Base-by-base conservation (phyloP, 257 asterid genomes). In the Gardenia jasminoides region DNA sequence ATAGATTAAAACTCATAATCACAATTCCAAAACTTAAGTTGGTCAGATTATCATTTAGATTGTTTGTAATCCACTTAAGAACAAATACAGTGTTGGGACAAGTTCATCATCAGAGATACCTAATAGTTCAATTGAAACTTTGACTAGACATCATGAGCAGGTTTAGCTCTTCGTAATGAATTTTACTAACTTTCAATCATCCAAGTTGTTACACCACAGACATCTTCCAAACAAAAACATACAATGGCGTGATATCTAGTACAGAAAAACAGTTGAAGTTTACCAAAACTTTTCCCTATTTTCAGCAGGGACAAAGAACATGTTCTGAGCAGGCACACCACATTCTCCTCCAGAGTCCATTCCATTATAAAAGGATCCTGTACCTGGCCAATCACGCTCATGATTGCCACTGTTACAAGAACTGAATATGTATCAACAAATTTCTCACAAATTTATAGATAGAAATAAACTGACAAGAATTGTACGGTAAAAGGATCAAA, bases 331-430 rank as follows among this genome's bases (percentile, higher is more conserved):
- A 71, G 54, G 86, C 76, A 88, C 92, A 43, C 90, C 90, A 33
- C 92, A 88, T 85, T 88, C 92, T 33, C 92, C 92, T 36, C 90
- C 90, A 0, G 90, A 88, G 72, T 88, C 90, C 52, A 68, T 71
- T 12, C 50, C 79, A 62, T 81, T 76, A 47, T 83, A 88, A 69
- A 88, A 88, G 28, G 87, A 79, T 46, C 91, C 92, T 50, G 88
- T 39, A 30, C 76, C 83, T 15, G 82, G 87, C 84, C 87, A 86
- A 67, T 81, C 87, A 10, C 87, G 90, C 78, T 88, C 92, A 56
- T 88, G 90, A 70, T 88, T 88, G 43, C 92, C 91, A 84, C 88
- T 88, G 86, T 76, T 74, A 1, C 31, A 58, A 74, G 39, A 73
- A 28, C 26, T 36, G 7, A 44, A 13, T 20, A 17, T 13, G 6